A percentile compares a stretch with the other conserved stretches of the same genome.
These are phyloP conservation scores for Neofusicoccum laricinum DNA, from an alignment of 2,329 filamentous ascomycete species.

Conservation along the genomic window DNA sequence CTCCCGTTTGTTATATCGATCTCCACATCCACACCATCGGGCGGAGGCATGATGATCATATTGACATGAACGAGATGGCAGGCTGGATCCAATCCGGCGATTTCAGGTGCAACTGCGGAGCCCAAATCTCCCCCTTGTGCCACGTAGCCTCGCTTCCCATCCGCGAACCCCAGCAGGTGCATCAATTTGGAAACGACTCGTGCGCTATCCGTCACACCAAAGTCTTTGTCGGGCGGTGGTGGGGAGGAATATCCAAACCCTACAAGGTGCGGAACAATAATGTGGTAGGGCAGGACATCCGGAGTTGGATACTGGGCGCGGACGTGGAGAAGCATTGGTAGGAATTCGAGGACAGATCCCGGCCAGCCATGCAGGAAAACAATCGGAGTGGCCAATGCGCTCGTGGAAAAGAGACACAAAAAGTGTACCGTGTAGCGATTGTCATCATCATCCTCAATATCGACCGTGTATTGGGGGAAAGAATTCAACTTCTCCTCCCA, in stretches of 20 bases:
- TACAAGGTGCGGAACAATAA: slow-evolving; percentile 56
- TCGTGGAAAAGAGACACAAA: slow-evolving; percentile 53
- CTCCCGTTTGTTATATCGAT: neutral
- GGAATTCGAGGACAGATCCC: slow-evolving; percentile 54
- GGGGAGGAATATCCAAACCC: slow-evolving; percentile 53
- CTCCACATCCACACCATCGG: neutral
- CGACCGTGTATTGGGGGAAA: slow-evolving; percentile 51
- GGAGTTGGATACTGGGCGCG: slow-evolving; percentile 48
- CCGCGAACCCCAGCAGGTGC: slow-evolving; percentile 51
- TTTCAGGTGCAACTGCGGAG: slow-evolving; percentile 39
- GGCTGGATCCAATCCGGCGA: slow-evolving; percentile 41
- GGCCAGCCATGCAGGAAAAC: slow-evolving; percentile 59
- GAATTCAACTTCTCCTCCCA: slow-evolving; percentile 38
- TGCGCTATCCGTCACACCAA: slow-evolving; percentile 38
- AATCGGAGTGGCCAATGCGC: slow-evolving; percentile 51
- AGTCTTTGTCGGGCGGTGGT: slow-evolving; percentile 47
- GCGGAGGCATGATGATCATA: slow-evolving; percentile 8
- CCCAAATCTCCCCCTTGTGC: slow-evolving; percentile 59
- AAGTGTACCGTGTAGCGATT: slow-evolving; percentile 51
- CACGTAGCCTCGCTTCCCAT: slow-evolving; percentile 45
- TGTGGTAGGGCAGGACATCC: slow-evolving; percentile 53
- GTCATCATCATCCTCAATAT: slow-evolving; percentile 40
- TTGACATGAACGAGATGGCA: slow-evolving; percentile 43
- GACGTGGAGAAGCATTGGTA: slow-evolving; percentile 50
- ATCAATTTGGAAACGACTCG: slow-evolving; percentile 53